phyloP scores from a whole-genome alignment of 306 rosid genomes.

The Medicago arabica region DNA sequence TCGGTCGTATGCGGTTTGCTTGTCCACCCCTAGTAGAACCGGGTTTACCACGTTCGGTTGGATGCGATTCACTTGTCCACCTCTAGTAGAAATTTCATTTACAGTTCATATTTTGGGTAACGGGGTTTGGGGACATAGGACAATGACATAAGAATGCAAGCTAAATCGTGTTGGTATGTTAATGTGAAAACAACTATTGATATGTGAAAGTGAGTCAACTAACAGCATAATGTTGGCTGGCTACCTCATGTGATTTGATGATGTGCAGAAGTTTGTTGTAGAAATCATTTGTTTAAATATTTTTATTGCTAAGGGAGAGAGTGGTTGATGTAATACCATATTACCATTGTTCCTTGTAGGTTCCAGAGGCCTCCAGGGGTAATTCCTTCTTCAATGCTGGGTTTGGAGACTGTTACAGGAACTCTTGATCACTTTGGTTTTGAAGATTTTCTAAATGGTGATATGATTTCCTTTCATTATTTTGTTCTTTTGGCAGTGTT shows the following conservation, averaged over 20 bases:
- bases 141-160: background rate
- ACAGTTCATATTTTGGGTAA: background rate
- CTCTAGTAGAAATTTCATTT: background rate
- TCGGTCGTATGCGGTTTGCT: too few relatives aligned
- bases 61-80: too few relatives aligned
- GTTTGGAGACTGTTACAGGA: conserved; percentile 81
- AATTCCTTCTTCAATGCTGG: conserved; percentile 87
- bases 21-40: too few relatives aligned
- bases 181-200: conserved; percentile 19
- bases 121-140: too few relatives aligned
- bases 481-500: background rate
- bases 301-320: background rate
- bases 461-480: conserved; percentile 11
- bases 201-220: background rate
- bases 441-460: conserved; percentile 81
- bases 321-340: conserved; percentile 24
- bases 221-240: conserved; percentile 2
- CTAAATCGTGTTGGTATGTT: background rate
- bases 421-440: conserved; percentile 70
- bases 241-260: background rate
- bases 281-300: background rate
- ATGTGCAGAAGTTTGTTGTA: background rate
- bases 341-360: conserved; percentile 37
- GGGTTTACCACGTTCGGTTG: too few relatives aligned
- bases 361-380: conserved; percentile 81